Conservation (phyloP, 805 yeast genomes). For the Candida ortonii region DNA sequence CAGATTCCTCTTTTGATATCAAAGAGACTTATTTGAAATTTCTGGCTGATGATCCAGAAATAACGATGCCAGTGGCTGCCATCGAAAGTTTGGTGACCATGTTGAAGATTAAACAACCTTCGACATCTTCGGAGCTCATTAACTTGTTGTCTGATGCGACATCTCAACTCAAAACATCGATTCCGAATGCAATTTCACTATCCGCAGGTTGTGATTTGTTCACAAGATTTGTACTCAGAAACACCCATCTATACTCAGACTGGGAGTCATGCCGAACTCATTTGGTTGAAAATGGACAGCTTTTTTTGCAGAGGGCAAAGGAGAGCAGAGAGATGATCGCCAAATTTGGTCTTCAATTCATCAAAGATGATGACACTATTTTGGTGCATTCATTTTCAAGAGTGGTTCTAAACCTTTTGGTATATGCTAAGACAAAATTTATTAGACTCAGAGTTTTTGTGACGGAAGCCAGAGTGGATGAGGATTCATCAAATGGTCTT, state of each 20-base stretch:
- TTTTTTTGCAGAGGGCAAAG: slow-evolving; percentile 89
- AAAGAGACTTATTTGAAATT: slow-evolving; percentile 76
- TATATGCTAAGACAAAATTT: slow-evolving; percentile 71
- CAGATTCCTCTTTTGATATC: slow-evolving; percentile 62
- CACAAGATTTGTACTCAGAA: slow-evolving; percentile 87
- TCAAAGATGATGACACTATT: slow-evolving; percentile 87
- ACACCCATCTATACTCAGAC: slow-evolving; percentile 82
- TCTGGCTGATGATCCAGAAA: slow-evolving; percentile 86
- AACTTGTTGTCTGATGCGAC: slow-evolving; percentile 76
- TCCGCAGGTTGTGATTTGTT: slow-evolving; percentile 98
- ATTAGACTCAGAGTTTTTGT: slow-evolving; percentile 86
- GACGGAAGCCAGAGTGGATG: slow-evolving; percentile 88
- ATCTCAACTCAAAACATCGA: slow-evolving; percentile 66
- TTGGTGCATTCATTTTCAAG: slow-evolving; percentile 90
- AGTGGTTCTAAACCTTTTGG: slow-evolving; percentile 75
- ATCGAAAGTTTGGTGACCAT: slow-evolving; percentile 90
- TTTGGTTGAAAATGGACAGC: slow-evolving; percentile 87
- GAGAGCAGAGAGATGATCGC: slow-evolving; percentile 87
- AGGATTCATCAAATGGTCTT: slow-evolving; percentile 71
- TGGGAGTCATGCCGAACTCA: slow-evolving; percentile 92
- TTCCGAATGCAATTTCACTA: slow-evolving; percentile 87
- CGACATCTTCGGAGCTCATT: slow-evolving; percentile 91
- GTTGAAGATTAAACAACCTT: slow-evolving; percentile 77
- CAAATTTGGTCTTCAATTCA: slow-evolving; percentile 80
- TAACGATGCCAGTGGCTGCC: slow-evolving; percentile 99